Percentiles rank a stretch among this genome's conserved stretches.
Evolutionary conservation across 306 rosid species (phyloP).

Genomic region (Acmispon strigosus): DNA sequence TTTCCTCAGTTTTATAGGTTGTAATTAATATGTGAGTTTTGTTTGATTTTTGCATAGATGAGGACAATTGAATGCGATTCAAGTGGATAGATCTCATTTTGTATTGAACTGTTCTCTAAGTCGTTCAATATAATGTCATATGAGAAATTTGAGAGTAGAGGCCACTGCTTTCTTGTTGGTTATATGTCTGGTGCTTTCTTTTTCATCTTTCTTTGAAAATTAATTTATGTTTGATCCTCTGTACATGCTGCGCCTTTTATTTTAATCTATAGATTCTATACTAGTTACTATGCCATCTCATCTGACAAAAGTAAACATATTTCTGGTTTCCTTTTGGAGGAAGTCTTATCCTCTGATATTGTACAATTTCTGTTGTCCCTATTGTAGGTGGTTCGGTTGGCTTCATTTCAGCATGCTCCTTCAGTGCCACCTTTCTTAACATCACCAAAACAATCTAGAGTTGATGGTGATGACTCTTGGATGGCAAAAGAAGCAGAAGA

Average conservation of each 20-base stretch:
- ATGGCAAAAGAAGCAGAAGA: conserved; percentile 57
- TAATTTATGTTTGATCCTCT: neutral
- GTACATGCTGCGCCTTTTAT: neutral
- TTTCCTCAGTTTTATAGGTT: conserved; percentile 6
- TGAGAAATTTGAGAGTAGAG: neutral
- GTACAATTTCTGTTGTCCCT: conserved; percentile 6
- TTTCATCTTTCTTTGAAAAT: conserved; percentile 5
- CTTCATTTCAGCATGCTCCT: conserved; percentile 99
- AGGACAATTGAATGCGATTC: conserved; percentile 1
- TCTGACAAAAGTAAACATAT: neutral
- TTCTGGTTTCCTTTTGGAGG: conserved; percentile 3
- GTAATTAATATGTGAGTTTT: conserved; percentile 2
- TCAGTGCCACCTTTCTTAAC: conserved; percentile 90
- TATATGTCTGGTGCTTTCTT: conserved; percentile 3
- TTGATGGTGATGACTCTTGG: conserved; percentile 60
- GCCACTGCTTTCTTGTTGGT: neutral
- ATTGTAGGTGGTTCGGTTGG: conserved; percentile 88
- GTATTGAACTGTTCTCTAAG: conserved; percentile 11
- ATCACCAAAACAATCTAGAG: conserved; percentile 70
- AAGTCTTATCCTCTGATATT: neutral
- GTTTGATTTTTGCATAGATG: neutral
- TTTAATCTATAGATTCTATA: neutral
- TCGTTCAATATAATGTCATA: neutral
- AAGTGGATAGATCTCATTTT: neutral
- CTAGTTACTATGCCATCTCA: conserved; percentile 6